A percentile compares a stretch with the other conserved stretches of the same genome.
Evolutionary conservation across 2,329 filamentous ascomycete species (phyloP).

Genomic region (Sclerotinia sclerotiorum): DNA sequence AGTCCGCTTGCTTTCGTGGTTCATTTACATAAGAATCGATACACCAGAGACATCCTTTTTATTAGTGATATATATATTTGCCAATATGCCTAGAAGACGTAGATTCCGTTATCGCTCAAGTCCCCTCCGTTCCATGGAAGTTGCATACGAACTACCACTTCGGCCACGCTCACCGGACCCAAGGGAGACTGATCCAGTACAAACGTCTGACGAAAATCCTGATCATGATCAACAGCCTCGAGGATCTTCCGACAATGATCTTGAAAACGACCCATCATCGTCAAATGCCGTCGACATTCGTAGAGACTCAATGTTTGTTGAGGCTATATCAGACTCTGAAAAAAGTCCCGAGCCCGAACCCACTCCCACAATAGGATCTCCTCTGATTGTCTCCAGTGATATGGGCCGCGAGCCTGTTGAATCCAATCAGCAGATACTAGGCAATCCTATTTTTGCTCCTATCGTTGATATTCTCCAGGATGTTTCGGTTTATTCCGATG

Average conservation of each 20-base stretch:
- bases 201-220: not conserved
- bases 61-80: not conserved
- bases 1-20: not conserved
- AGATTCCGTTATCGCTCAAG: accelerated
- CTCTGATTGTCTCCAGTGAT: not conserved
- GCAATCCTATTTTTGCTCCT: not conserved
- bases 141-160: not conserved
- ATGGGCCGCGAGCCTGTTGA: not conserved
- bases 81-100: not conserved
- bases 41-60: not conserved
- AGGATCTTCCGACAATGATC: not conserved
- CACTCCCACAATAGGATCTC: not conserved
- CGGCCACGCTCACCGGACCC: too few relatives aligned
- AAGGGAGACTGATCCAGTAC: not conserved
- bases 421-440: not conserved
- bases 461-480: not conserved
- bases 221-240: not conserved
- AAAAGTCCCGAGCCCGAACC: not conserved
- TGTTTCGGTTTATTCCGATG: not conserved
- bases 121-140: not conserved
- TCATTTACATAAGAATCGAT: not conserved
- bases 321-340: not conserved
- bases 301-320: not conserved
- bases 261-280: not conserved
- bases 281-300: not conserved